Percentiles rank a stretch among this genome's conserved stretches.
phyloP scores from a whole-genome alignment of 805 yeast species.

The Metschnikowia gelsemii region DNA sequence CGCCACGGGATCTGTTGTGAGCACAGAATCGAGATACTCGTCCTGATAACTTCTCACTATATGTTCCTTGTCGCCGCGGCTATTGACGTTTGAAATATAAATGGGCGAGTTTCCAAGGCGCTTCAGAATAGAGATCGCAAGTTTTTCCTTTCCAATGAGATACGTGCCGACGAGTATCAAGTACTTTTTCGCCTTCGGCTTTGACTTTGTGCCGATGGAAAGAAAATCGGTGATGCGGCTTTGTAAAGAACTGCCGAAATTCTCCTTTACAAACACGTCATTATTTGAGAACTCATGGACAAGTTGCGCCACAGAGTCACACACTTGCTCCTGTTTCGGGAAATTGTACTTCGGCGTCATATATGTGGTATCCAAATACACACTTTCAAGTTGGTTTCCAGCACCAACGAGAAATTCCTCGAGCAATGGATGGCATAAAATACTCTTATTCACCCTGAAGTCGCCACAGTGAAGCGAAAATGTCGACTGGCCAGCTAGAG shows the following conservation, averaged over 20 bases:
- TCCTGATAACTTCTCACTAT: slow-evolving; percentile 49
- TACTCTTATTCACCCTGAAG: slow-evolving; percentile 64
- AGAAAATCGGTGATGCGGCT: slow-evolving; percentile 41
- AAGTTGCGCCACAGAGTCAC: slow-evolving; percentile 57
- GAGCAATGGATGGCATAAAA: slow-evolving; percentile 43
- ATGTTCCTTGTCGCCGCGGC: slow-evolving; percentile 39
- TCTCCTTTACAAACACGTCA: slow-evolving; percentile 25
- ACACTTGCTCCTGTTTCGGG: slow-evolving; percentile 72
- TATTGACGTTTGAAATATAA: slow-evolving; percentile 49
- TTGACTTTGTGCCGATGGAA: slow-evolving; percentile 11
- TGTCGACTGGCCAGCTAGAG: slow-evolving; percentile 23
- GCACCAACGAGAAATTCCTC: slow-evolving; percentile 20
- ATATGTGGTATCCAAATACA: slow-evolving; percentile 91
- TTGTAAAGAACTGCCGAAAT: slow-evolving; percentile 39
- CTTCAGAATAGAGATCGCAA: slow-evolving; percentile 68
- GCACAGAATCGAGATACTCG: slow-evolving; percentile 34
- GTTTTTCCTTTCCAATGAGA: slow-evolving; percentile 86
- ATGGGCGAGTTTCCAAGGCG: slow-evolving; percentile 49
- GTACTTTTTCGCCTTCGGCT: slow-evolving; percentile 41
- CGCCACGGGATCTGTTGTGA: slow-evolving; percentile 36
- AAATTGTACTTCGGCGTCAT: slow-evolving; percentile 70
- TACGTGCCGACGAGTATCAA: slow-evolving; percentile 81
- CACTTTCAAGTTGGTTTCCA: slow-evolving; percentile 46
- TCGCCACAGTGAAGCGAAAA: slow-evolving; percentile 86
- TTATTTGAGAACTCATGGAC: slow-evolving; percentile 36